phyloP scores from a whole-genome alignment of 306 rosid genomes.

The Astragalus membranaceus region DNA sequence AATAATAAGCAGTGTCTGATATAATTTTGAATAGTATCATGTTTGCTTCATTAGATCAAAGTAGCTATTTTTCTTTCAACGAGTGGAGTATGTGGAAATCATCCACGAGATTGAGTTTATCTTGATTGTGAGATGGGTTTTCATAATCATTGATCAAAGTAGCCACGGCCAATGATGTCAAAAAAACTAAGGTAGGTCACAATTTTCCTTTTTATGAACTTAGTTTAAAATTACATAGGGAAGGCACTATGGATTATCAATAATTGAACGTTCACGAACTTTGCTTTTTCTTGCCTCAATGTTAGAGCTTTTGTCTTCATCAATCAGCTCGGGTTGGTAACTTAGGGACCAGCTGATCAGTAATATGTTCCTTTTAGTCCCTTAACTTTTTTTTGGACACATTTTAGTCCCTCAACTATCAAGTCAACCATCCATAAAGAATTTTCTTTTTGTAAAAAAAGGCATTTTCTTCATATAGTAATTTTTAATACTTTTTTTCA shows the following conservation, averaged over 20 bases:
- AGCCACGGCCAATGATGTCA: neutral
- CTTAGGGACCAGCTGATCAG: neutral
- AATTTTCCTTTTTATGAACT: neutral
- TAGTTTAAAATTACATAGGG: neutral
- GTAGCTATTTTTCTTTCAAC: neutral
- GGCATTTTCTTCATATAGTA: neutral
- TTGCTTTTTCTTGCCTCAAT: neutral
- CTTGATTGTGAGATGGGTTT: neutral
- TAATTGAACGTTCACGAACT: neutral
- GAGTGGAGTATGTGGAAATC: neutral
- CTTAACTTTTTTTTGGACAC: too few relatives aligned
- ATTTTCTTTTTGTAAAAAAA: neutral
- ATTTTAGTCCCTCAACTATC: neutral
- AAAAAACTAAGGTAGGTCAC: neutral
- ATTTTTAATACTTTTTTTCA: neutral
- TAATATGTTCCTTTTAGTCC: neutral
- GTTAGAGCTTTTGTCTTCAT: neutral
- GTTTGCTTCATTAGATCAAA: neutral
- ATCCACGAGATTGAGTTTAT: constrained; percentile 8
- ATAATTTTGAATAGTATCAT: constrained; percentile 13
- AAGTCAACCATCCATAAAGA: neutral
- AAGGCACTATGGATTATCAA: neutral
- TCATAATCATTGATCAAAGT: neutral
- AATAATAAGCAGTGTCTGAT: constrained; percentile 6
- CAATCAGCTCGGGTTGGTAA: neutral